Evolutionary conservation across 73 alveolate species (phyloP), one percentile per base, ranked within the genome.

Genomic region (Blepharisma stoltei): DNA sequence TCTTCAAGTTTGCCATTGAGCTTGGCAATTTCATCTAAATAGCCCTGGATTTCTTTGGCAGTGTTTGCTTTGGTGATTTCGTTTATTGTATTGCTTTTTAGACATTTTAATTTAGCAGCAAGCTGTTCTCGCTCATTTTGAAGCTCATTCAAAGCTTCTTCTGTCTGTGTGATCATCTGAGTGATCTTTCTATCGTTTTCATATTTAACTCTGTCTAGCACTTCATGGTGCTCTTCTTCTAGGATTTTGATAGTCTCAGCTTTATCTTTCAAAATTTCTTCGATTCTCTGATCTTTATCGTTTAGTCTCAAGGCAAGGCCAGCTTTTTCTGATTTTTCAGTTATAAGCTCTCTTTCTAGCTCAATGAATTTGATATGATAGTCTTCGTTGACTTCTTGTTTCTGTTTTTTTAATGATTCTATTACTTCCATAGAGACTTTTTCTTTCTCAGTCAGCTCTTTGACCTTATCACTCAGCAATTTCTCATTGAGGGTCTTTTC

Each of bases 1-100:
- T 81, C 55, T 81, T 8, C 81, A 87, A 75, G 77, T 81, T 76
- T 79, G 80, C n/a, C 89, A 84, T 11, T 86, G 75, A 50, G 85
- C 78, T 45, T 86, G 18, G 65, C 81, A 86, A 60, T 60, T 60
- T 60, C 73, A 14, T 60, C 73, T 60, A 14, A 14, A 25, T 25
- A 14, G 46, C 46, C 11, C 4, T 60, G 73, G 14, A 25, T 38
- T 11, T 25, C 14, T 60, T 60, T 38, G 38, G 23, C 14, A 5
- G n/a, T 60, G 2, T 8, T 60, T 38, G 73, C 14, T 60, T 60
- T 60, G n/a, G 14, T 5, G 46, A n/a, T 14, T 20, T 60, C 73
- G n/a, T 60, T n/a, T 0, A 60, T 14, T 14, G 73, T 38, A 25
- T 60, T 60, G 2, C 23, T 60, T 25, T 60, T 60, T 60, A 14